phyloP scores from a whole-genome alignment of 2,329 filamentous ascomycete species.

The Cladophialophora bantiana region DNA sequence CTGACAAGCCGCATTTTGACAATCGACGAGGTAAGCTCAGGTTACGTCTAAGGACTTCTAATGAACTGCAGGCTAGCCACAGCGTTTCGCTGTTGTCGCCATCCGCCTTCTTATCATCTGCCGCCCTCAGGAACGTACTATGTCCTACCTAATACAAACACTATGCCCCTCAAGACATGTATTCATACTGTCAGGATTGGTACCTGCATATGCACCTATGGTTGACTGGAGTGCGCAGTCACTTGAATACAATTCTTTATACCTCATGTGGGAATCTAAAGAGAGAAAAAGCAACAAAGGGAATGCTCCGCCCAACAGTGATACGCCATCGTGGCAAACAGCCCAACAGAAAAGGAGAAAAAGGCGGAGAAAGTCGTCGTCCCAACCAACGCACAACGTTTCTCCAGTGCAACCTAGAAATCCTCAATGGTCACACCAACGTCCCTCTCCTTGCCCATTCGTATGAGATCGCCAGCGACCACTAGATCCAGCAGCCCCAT shows the following conservation, averaged over 20 bases:
- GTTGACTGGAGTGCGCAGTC: not conserved
- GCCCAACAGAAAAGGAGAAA: not conserved
- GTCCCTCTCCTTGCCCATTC: constrained; percentile 61
- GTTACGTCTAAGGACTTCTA: no score
- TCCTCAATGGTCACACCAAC: constrained; percentile 60
- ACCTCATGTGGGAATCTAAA: not conserved
- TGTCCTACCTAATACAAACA: no score
- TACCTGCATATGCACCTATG: no score
- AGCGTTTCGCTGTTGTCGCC: no score
- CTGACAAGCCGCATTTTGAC: no score
- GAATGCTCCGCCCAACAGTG: not conserved
- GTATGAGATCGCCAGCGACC: constrained; percentile 65
- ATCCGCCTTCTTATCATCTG: no score
- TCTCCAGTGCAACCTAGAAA: constrained; percentile 43
- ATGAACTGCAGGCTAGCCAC: no score
- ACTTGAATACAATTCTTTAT: not conserved
- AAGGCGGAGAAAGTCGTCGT: not conserved
- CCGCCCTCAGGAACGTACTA: no score
- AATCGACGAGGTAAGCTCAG: no score
- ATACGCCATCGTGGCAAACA: not conserved
- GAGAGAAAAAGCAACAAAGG: not conserved
- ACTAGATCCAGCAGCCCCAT: constrained; percentile 73
- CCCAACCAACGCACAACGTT: constrained; percentile 1
- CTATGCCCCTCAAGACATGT: no score
- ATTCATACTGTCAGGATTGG: no score